These are phyloP conservation scores for Sugiyamaella novakii DNA, from an alignment of 1,139 yeast species.

Conservation along the genomic window DNA sequence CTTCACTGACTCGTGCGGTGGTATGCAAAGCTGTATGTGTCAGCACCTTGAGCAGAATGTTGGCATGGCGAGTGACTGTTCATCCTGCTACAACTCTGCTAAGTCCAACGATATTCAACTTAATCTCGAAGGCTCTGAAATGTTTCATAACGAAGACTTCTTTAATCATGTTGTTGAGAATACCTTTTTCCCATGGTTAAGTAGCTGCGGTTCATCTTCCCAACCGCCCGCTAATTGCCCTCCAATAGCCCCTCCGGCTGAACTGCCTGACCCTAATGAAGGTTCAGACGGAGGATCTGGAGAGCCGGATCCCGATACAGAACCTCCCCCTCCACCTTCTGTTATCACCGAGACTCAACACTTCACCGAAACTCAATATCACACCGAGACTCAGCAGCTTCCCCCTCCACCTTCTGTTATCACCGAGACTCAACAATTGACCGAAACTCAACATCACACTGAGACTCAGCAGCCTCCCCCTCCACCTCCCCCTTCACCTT, in stretches of 20 bases:
- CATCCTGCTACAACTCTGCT: slow-evolving; percentile 28
- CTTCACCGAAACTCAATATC: slow-evolving; percentile 14
- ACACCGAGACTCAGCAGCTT: neutral
- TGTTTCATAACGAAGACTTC: slow-evolving; percentile 27
- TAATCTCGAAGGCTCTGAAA: slow-evolving; percentile 28
- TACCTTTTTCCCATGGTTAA: slow-evolving; percentile 28
- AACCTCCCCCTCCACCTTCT: slow-evolving; percentile 6
- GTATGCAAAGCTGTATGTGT: slow-evolving; percentile 28
- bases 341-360: slow-evolving; percentile 11
- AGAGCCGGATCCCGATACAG: slow-evolving; percentile 9
- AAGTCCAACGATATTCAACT: slow-evolving; percentile 25
- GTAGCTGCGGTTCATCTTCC: slow-evolving; percentile 24
- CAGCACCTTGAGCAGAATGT: slow-evolving; percentile 20
- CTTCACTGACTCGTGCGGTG: slow-evolving; percentile 26
- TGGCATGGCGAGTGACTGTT: slow-evolving; percentile 28
- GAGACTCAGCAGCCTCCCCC: slow-evolving; percentile 5
- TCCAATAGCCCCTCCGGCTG: slow-evolving; percentile 16
- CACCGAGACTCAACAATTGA: slow-evolving; percentile 11
- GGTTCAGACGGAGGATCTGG: slow-evolving; percentile 9
- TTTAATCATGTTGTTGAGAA: slow-evolving; percentile 33
- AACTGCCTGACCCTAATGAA: neutral
- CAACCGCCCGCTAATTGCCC: slow-evolving; percentile 13
- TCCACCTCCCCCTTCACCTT: slow-evolving; percentile 4
- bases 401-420: slow-evolving; percentile 8
- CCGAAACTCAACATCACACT: slow-evolving; percentile 8